Evolutionary conservation across 306 rosid species (phyloP), one percentile per base, ranked within the genome.

Genomic region (Astragalus membranaceus): DNA sequence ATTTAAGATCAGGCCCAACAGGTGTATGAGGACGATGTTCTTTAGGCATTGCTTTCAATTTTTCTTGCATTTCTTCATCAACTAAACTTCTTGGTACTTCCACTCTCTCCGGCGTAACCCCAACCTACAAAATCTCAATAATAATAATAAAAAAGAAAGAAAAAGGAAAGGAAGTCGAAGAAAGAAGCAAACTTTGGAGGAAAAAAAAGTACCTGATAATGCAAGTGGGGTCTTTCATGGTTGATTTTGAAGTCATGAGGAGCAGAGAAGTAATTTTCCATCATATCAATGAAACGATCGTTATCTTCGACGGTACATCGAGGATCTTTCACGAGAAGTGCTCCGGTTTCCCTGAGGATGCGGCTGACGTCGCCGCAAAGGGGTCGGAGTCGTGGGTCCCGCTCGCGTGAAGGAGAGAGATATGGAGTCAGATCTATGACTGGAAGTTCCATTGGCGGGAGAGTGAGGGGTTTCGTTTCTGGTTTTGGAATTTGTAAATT

Each of bases 241-340:
- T 53, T 87, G 13, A 74, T 79, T 67, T 94, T 94, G 87, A 91
- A 94, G 2, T 84, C 83, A 0, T 61, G 68, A 1, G 97, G 90
- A 20, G 77, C 7, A 9, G 86, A 61, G 74, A 94, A 94, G 85
- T 91, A 94, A 37, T 46, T 81, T 77, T 91, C 99, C 97, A 94
- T 91, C 99, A 91, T 91, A 60, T 91, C 88, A 12, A 94, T 85
- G 87, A 94, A 94, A 47, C 95, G 96, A 81, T 94, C 97, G 70
- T 94, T 88, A 68, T 94, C 99, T 39, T 88, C 55, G 7, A 76
- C 87, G 7, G 96, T 75, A 69, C 97, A 91, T 59, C 99, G 75
- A 1, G 99, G 96, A 33, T 94, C 97, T 78, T 84, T 87, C 1
- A 94, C 85, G 4, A 94, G 81, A 0, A 94, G 80, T 44, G 97